A percentile compares a stretch with the other conserved stretches of the same genome.
phyloP scores from a whole-genome alignment of 345 rosid species.

The Citrus medica region DNA sequence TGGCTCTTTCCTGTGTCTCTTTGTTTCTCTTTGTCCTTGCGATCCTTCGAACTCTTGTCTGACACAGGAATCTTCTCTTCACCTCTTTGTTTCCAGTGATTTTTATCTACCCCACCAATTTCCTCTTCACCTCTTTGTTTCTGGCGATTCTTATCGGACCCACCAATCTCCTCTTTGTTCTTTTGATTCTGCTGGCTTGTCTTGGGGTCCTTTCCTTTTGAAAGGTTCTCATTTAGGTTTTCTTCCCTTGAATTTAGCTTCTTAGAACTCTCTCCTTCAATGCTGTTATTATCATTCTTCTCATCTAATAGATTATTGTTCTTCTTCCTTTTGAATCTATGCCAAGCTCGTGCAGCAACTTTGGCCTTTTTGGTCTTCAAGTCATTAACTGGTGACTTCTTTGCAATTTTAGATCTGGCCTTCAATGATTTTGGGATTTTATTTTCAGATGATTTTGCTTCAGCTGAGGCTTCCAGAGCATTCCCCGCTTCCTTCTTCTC shows the following conservation, averaged over 20 bases:
- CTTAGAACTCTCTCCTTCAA: conserved; percentile 11
- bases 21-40: conserved; percentile 17
- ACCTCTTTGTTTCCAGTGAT: not conserved
- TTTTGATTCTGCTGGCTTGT: conserved; percentile 17
- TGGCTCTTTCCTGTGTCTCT: conserved; percentile 13
- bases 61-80: not conserved
- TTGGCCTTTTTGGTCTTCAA: conserved; percentile 26
- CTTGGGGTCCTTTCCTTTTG: conserved; percentile 6
- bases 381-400: conserved; percentile 34
- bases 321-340: conserved; percentile 23
- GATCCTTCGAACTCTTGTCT: conserved; percentile 9
- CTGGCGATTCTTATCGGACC: conserved; percentile 1
- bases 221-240: conserved; percentile 19
- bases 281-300: conserved; percentile 13
- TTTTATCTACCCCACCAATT: conserved; percentile 1
- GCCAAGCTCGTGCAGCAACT: conserved; percentile 11
- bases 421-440: conserved; percentile 29
- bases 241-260: conserved; percentile 28
- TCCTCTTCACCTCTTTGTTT: not conserved
- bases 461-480: conserved; percentile 22
- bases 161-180: conserved; percentile 18
- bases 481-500: conserved; percentile 24
- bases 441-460: conserved; percentile 30
- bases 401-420: conserved; percentile 38
- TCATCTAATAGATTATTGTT: conserved; percentile 8